Evolutionary conservation across 2,329 filamentous ascomycete species (phyloP), one percentile per base, ranked within the genome.

Genomic region (Colletotrichum sp.): DNA sequence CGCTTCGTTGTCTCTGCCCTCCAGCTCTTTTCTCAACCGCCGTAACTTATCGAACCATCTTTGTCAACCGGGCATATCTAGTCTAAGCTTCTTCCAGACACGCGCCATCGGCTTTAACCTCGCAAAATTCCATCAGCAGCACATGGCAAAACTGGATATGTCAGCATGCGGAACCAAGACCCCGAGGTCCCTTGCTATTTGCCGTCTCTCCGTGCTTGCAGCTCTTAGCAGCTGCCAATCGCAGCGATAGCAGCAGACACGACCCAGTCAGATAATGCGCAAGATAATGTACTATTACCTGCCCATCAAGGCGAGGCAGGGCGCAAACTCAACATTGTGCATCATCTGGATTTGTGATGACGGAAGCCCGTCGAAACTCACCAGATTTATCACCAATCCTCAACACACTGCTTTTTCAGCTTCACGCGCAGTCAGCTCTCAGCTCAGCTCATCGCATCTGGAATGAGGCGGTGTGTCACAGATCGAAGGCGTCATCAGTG

Each of bases 301-400:
- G 34, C 28, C 60, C 21, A 24, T 36, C 60, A 36, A n/a, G 32
- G 32, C 32, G 59, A n/a, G n/a, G 57, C 63, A 69, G 52, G 62
- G 62, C 44, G 60, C 72, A 72, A 36, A 67, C 36, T 57, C 32
- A 36, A 59, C 44, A 49, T 73, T 57, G 59, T 64, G 69, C 73
- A 73, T 69, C 76, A 77, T 72, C 44, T 30, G 72, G 68, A 67
- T 76, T 72, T 65, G 69, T 57, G 52, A 77, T 77, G 76, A 77
- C 69, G 69, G 76, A 77, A 77, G 73, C 52, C 12, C 59, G 36
- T 77, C 72, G 76, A 77, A 76, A n/a, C 62, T 55, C 21, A 30
- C 26, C 59, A 6, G 44, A 67, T 68, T 12, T n/a, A 71, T 77
- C 44, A 65, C 16, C 63, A 72, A 66, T 18, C 13, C 24, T 21